A percentile compares a stretch with the other conserved stretches of the same genome.
Evolutionary conservation across 306 rosid genomes (phyloP).

Genomic region (Styphnolobium japonicum): DNA sequence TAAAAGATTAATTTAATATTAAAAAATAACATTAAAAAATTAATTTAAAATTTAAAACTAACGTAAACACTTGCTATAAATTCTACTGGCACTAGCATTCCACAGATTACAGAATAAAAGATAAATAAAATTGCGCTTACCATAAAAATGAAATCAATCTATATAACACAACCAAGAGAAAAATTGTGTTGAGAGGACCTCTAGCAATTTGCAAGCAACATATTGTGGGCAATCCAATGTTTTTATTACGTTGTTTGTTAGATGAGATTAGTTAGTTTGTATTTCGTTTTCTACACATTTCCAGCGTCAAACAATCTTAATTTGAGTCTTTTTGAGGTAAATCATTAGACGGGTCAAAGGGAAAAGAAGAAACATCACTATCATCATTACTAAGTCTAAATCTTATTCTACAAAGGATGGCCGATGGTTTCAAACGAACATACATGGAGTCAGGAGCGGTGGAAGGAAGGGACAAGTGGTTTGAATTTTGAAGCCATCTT

Average conservation of each 20-base stretch:
- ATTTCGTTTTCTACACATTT: conserved; percentile 11
- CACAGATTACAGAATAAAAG: too few relatives aligned
- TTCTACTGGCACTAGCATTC: too few relatives aligned
- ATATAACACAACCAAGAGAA: too few relatives aligned
- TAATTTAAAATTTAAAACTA: too few relatives aligned
- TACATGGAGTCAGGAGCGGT: too few relatives aligned
- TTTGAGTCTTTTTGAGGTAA: background rate
- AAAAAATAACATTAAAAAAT: too few relatives aligned
- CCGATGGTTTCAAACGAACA: background rate
- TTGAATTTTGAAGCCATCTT: background rate
- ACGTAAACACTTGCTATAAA: too few relatives aligned
- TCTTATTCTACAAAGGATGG: background rate
- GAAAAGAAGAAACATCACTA: background rate
- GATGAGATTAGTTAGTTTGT: background rate
- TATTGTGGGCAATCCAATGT: background rate
- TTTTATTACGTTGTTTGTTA: background rate
- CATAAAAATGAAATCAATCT: too few relatives aligned
- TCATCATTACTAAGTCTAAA: background rate
- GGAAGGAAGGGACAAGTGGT: background rate
- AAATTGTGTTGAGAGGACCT: too few relatives aligned
- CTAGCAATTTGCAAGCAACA: background rate
- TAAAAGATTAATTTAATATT: too few relatives aligned
- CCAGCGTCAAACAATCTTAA: background rate
- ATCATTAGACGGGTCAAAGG: conserved; percentile 29
- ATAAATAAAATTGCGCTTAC: too few relatives aligned